Base-by-base conservation (phyloP, 805 yeast genomes). In the Starmerella apicola region DNA sequence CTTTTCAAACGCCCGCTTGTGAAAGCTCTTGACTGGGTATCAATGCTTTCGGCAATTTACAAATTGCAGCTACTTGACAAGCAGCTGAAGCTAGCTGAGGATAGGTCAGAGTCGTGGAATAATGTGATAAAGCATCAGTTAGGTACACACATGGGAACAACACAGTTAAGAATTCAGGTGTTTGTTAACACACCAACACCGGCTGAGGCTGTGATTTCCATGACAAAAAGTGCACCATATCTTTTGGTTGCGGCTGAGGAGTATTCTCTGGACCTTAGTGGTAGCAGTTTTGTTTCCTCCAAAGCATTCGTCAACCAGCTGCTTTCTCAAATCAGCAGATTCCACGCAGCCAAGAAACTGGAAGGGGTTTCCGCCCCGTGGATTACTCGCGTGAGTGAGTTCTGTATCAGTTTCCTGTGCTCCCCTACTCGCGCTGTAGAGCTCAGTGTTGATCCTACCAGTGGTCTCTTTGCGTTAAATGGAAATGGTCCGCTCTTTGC, bases 1-100 rank as follows among this genome's bases (percentile, higher is more conserved):
- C 62, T 82, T 16, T 60, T 59, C 18, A 60, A 53, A 18, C 51
- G 55, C 7, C 72, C 76, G 0, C 61, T 81, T 20, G 43, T 50
- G 0, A 78, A 76, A 2, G 59, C 81, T 15, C 72, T 76, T 48
- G 71, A 66, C 27, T 62, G 77, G 52, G 58, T 81, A 32, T 74
- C 74, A 43, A 64, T 66, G 38, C 78, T 75, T 52, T 62, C 82
- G 13, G 70, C 72, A n/a, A 70, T 76, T 19, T 76, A 74, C 61
- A 78, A 78, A 52, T 62, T 81, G 10, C 71, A 76, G 45, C 55
- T 74, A 16, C 60, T 81, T 3, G 74, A 78, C 36, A 63, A 70
- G 34, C 81, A 78, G 51, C 57, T 81, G 42, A 62, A 64, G 24
- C 66, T 65, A 17, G 57, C 78, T 47, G 64, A 64, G 40, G 59